Evolutionary conservation across 371 early-diverging fungal genomes (phyloP).

Genomic region (Nematocida parisii): DNA sequence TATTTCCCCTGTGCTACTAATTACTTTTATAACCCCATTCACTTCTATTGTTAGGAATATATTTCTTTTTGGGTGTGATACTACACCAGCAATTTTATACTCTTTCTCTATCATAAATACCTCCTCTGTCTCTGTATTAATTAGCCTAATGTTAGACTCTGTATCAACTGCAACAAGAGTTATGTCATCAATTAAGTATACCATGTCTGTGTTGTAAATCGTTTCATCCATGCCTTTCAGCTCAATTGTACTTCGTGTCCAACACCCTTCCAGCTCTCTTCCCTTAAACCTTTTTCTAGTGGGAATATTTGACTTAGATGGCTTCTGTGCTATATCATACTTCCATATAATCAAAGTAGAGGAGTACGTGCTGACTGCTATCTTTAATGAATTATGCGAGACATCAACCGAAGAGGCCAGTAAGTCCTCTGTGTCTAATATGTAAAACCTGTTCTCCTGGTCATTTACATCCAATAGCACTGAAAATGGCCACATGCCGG

Average conservation of each 20-base stretch:
- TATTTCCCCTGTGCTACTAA: not conserved
- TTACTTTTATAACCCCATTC: constrained; percentile 46
- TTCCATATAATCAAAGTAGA: constrained; percentile 31
- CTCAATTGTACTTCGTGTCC: constrained; percentile 23
- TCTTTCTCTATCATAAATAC: constrained; percentile 36
- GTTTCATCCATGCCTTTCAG: constrained; percentile 30
- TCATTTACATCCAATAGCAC: constrained; percentile 63
- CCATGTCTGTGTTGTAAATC: constrained; percentile 41
- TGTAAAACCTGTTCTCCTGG: constrained; percentile 56
- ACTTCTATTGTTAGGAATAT: constrained; percentile 38
- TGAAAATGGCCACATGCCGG: constrained; percentile 69
- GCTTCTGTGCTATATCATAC: constrained; percentile 37
- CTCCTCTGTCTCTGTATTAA: constrained; percentile 20
- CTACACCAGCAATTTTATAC: constrained; percentile 44
- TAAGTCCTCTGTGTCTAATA: constrained; percentile 66
- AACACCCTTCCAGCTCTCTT: constrained; percentile 56
- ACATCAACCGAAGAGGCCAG: constrained; percentile 63
- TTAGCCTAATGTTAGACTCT: constrained; percentile 52
- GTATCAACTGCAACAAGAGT: constrained; percentile 36
- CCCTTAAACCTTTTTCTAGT: constrained; percentile 53
- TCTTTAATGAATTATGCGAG: constrained; percentile 61
- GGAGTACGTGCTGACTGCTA: constrained; percentile 62
- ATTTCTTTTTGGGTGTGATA: constrained; percentile 24
- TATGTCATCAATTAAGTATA: constrained; percentile 28
- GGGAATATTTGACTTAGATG: constrained; percentile 39